phyloP scores from a whole-genome alignment of 768 basidiomycete genomes.

The Suillus plorans region DNA sequence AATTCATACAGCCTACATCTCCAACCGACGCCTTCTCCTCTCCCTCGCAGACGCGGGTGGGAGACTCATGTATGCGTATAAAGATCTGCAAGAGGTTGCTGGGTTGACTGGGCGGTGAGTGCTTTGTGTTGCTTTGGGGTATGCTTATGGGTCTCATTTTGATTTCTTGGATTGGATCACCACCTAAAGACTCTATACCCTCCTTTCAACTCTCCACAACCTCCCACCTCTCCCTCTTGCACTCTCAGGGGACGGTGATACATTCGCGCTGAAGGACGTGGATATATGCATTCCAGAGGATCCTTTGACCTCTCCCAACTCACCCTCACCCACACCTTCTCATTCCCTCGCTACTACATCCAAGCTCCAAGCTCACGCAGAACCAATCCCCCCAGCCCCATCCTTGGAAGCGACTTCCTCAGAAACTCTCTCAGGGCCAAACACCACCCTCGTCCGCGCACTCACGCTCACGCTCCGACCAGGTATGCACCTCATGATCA shows the following conservation, averaged over 20 bases:
- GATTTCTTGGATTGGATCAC: not conserved
- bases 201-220: slow-evolving; percentile 83
- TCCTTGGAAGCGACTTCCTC: not conserved
- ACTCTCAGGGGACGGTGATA: slow-evolving; percentile 32
- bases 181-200: slow-evolving; percentile 67
- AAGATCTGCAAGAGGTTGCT: slow-evolving; percentile 90
- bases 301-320: not conserved
- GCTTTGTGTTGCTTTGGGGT: not conserved
- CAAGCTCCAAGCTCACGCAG: not conserved
- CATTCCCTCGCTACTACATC: not conserved
- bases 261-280: slow-evolving; percentile 65
- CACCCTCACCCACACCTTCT: not conserved
- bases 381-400: not conserved
- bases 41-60: slow-evolving; percentile 97
- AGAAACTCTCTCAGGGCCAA: slow-evolving; percentile 8
- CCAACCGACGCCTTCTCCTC: slow-evolving; percentile 85
- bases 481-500: slow-evolving; percentile 91
- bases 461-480: slow-evolving; percentile 61
- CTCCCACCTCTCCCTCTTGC: slow-evolving; percentile 52
- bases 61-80: slow-evolving; percentile 94
- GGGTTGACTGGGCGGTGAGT: slow-evolving; percentile 70
- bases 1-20: slow-evolving; percentile 70
- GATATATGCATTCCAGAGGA: slow-evolving; percentile 62
- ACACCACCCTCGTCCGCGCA: slow-evolving; percentile 58
- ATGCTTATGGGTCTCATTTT: not conserved